Percentiles rank a stretch among this genome's conserved stretches.
phyloP scores from a whole-genome alignment of 495 filamentous ascomycete species.

The Penicillium arizonense region DNA sequence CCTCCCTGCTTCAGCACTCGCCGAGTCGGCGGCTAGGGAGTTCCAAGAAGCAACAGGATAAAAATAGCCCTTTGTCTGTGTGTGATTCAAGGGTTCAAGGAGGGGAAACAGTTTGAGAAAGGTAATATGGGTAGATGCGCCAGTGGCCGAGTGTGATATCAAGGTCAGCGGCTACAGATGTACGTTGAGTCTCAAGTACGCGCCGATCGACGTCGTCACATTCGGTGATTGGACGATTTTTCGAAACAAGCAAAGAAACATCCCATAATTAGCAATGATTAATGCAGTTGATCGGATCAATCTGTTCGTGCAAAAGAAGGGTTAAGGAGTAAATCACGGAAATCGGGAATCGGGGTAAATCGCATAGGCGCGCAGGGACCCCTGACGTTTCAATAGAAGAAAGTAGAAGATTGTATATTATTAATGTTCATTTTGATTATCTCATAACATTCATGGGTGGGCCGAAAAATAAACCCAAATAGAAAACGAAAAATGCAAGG shows the following conservation, averaged over 20 bases:
- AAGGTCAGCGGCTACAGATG: conserved; percentile 26
- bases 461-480: conserved; percentile 11
- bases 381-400: background rate
- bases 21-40: conserved; percentile 21
- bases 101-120: conserved; percentile 1
- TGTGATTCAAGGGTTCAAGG: conserved; percentile 14
- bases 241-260: conserved; percentile 4
- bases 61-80: conserved; percentile 22
- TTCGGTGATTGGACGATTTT: conserved; percentile 1
- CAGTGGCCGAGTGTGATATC: conserved; percentile 19
- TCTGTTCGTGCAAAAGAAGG: conserved; percentile 2
- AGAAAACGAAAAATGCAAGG: conserved; percentile 17
- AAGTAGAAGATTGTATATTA: background rate
- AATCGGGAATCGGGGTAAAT: background rate
- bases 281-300: conserved; percentile 4
- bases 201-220: conserved; percentile 23
- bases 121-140: conserved; percentile 1
- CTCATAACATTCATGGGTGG: conserved; percentile 26
- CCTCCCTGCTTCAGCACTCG: conserved; percentile 17
- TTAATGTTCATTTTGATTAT: conserved; percentile 13
- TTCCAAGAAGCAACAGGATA: conserved; percentile 6
- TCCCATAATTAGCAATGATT: conserved; percentile 28
- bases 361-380: conserved; percentile 3
- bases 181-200: conserved; percentile 24
- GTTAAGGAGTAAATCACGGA: background rate